Percentiles rank a stretch among this genome's conserved stretches.
Evolutionary conservation across 1,139 yeast species (phyloP).

Genomic region (Eremothecium sinecaudum): DNA sequence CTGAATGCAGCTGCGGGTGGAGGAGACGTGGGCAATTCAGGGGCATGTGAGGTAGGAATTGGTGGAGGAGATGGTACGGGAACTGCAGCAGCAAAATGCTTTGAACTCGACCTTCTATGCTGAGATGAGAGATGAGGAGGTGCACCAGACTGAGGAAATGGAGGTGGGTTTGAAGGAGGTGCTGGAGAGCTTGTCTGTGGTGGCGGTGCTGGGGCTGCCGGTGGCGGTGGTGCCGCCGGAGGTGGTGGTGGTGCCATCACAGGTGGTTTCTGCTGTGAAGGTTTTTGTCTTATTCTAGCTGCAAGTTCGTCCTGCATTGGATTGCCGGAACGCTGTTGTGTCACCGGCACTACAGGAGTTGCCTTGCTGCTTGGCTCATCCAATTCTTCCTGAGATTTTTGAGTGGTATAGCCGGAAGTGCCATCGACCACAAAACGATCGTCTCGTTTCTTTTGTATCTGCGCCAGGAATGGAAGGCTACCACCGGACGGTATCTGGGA

Average conservation of each 20-base stretch:
- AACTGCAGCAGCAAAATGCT: background rate
- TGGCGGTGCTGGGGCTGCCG: conserved; percentile 7
- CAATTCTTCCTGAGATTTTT: too few species aligned
- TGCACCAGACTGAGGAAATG: conserved; percentile 13
- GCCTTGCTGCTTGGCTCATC: too few species aligned
- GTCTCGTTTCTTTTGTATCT: conserved; percentile 46
- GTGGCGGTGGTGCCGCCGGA: conserved; percentile 8
- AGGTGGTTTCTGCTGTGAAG: background rate
- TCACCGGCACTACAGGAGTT: too few species aligned
- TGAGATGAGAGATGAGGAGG: conserved; percentile 6
- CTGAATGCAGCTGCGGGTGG: conserved; percentile 11
- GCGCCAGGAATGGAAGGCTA: conserved; percentile 41
- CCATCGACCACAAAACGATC: conserved; percentile 42
- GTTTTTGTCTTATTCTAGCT: background rate
- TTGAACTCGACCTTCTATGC: conserved; percentile 18
- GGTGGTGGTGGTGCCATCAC: background rate
- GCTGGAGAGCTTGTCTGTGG: conserved; percentile 22
- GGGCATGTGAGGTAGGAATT: conserved; percentile 16
- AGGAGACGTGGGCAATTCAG: conserved; percentile 14
- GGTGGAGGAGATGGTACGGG: background rate
- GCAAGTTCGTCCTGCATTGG: background rate
- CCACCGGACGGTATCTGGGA: conserved; percentile 20
- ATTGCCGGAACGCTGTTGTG: background rate
- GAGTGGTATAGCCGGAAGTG: conserved; percentile 23
- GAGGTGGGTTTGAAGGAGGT: conserved; percentile 13